A percentile compares a stretch with the other conserved stretches of the same genome.
Conservation (phyloP, 2,329 filamentous ascomycete genomes). For the Phialocephala sp. region DNA sequence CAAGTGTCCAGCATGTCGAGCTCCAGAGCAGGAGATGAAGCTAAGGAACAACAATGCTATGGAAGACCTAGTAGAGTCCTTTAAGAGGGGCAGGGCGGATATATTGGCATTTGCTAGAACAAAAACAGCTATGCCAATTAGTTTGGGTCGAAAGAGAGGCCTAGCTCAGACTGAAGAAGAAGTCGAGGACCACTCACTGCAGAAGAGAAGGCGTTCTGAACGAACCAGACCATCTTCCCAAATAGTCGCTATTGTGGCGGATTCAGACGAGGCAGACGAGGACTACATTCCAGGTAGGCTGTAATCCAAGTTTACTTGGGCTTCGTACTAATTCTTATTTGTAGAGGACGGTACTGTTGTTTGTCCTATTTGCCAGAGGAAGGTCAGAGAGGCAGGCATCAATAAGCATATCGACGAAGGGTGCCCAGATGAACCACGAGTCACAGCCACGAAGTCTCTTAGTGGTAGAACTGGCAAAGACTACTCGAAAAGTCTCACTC, state of each 20-base stretch:
- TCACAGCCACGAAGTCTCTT: conserved; percentile 8
- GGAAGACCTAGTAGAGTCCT: conserved; percentile 83
- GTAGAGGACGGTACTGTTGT: conserved; percentile 66
- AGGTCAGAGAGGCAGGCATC: conserved; percentile 81
- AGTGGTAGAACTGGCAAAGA: conserved; percentile 15
- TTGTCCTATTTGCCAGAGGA: conserved; percentile 78
- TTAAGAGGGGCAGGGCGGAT: conserved; percentile 66
- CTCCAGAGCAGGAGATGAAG: conserved; percentile 80
- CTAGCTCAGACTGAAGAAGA: conserved; percentile 43
- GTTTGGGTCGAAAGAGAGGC: conserved; percentile 58
- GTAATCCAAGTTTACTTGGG: not conserved
- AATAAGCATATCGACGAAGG: conserved; percentile 77
- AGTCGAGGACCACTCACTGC: conserved; percentile 41
- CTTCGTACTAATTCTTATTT: conserved; percentile 16
- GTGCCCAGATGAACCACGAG: conserved; percentile 32
- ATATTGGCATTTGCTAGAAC: conserved; percentile 68
- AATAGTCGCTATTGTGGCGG: conserved; percentile 42
- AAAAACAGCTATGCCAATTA: conserved; percentile 35
- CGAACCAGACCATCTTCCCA: conserved; percentile 51
- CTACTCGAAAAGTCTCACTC: conserved; percentile 15
- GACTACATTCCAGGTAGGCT: conserved; percentile 40
- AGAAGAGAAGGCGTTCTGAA: conserved; percentile 59
- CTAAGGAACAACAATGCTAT: conserved; percentile 84
- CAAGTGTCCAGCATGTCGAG: conserved; percentile 85
- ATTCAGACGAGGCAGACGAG: conserved; percentile 34